These are phyloP conservation scores for Ettlia oleoabundans DNA, from an alignment of 139 green algal genomes.

Conservation along the genomic window DNA sequence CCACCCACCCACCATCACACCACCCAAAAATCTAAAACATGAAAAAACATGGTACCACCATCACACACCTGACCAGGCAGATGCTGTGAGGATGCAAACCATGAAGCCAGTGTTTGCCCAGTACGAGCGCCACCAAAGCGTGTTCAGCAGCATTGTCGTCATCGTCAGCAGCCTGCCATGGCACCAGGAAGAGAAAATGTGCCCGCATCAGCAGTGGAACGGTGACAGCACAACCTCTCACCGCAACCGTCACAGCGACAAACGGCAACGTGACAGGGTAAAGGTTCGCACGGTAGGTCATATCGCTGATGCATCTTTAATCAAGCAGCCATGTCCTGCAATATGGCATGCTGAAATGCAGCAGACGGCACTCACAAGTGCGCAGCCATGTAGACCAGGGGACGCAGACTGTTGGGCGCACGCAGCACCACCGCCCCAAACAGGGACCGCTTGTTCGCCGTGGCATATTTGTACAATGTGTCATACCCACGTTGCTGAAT, in stretches of 20 bases:
- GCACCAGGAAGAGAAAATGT: too few species aligned
- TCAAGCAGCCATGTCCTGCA: too few species aligned
- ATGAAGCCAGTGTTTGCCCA: constrained; percentile 46
- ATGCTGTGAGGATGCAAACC: constrained; percentile 29
- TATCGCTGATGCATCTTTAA: too few species aligned
- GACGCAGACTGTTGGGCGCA: constrained; percentile 35
- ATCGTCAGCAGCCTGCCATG: constrained; percentile 30
- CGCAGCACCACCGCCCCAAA: constrained; percentile 46
- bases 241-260: too few species aligned
- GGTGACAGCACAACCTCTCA: too few species aligned
- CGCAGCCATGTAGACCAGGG: constrained; percentile 53
- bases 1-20: too few species aligned
- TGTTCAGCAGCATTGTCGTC: constrained; percentile 40
- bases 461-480: constrained; percentile 72
- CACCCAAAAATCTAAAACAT: too few species aligned
- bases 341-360: background rate
- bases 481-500: constrained; percentile 68
- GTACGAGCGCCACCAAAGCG: constrained; percentile 52
- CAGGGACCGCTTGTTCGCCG: constrained; percentile 28
- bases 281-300: too few species aligned
- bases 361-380: constrained; percentile 33
- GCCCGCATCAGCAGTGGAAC: too few species aligned
- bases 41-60: too few species aligned
- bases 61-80: constrained; percentile 47
- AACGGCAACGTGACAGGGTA: too few species aligned